Percentiles rank a stretch among this genome's conserved stretches.
These are phyloP conservation scores for Cicer judaicum DNA, from an alignment of 306 rosid genomes.

Conservation along the genomic window DNA sequence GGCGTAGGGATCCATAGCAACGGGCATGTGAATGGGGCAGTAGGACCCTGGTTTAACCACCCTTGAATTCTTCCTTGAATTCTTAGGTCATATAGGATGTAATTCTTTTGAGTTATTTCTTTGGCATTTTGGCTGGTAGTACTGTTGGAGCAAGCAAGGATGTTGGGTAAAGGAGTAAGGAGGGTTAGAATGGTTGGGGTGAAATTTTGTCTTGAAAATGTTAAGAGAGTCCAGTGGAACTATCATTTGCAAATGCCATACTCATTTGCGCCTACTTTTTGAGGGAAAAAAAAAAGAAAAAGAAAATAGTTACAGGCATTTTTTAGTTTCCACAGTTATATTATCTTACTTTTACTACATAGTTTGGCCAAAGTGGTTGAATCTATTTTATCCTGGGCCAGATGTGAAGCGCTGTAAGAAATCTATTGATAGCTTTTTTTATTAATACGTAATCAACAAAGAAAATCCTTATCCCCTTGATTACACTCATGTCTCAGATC, in stretches of 20 bases:
- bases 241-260: conserved; percentile 71
- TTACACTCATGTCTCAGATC: neutral
- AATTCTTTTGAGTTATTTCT: conserved; percentile 57
- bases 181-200: conserved; percentile 48
- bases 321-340: conserved; percentile 50
- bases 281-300: conserved; percentile 13
- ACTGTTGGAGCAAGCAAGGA: conserved; percentile 58
- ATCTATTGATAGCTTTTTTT: conserved; percentile 43
- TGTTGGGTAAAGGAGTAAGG: conserved; percentile 40
- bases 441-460: conserved; percentile 49
- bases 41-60: conserved; percentile 95
- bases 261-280: conserved; percentile 56
- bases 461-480: conserved; percentile 38
- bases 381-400: conserved; percentile 43
- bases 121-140: conserved; percentile 70
- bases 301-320: conserved; percentile 56
- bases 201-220: conserved; percentile 43
- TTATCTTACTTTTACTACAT: conserved; percentile 38
- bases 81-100: conserved; percentile 48
- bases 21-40: conserved; percentile 91
- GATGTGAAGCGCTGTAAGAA: conserved; percentile 47
- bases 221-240: conserved; percentile 59
- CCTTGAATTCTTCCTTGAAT: conserved; percentile 65
- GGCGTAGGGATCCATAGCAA: conserved; percentile 88
- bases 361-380: conserved; percentile 42